Conservation (phyloP, 2,329 filamentous ascomycete genomes). For the Paraconiothyrium brasiliense region DNA sequence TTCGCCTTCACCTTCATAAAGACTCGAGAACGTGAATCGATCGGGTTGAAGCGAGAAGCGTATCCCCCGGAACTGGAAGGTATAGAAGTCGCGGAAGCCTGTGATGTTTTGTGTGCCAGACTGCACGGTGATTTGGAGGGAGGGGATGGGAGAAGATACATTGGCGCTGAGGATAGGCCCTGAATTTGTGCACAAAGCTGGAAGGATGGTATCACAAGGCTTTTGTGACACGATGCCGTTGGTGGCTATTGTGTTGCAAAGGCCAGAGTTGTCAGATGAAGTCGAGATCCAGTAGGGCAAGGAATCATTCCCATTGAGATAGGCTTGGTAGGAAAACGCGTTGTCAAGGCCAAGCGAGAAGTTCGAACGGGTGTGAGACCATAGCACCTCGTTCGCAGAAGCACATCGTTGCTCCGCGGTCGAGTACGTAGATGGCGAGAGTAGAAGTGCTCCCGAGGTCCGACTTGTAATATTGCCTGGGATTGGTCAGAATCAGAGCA, state of each 20-base stretch:
- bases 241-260: conserved; percentile 17
- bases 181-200: conserved; percentile 23
- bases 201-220: conserved; percentile 5
- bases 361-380: conserved; percentile 12
- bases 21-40: conserved; percentile 55
- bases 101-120: conserved; percentile 17
- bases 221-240: conserved; percentile 12
- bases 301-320: conserved; percentile 6
- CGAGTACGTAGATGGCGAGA: conserved; percentile 6
- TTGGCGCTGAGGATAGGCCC: conserved; percentile 11
- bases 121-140: conserved; percentile 13
- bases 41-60: conserved; percentile 56
- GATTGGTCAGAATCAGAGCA: neutral
- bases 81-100: conserved; percentile 54
- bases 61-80: conserved; percentile 61
- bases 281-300: conserved; percentile 15
- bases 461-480: conserved; percentile 13
- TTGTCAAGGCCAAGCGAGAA: conserved; percentile 13
- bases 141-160: conserved; percentile 11
- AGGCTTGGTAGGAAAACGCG: conserved; percentile 15
- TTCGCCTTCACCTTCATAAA: conserved; percentile 40
- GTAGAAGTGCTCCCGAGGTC: conserved; percentile 13
- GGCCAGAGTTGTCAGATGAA: neutral
- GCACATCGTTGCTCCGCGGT: conserved; percentile 5
- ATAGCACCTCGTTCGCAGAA: conserved; percentile 15